phyloP scores from a whole-genome alignment of 2,329 filamentous ascomycete genomes.

The Sclerotinia spermophila region DNA sequence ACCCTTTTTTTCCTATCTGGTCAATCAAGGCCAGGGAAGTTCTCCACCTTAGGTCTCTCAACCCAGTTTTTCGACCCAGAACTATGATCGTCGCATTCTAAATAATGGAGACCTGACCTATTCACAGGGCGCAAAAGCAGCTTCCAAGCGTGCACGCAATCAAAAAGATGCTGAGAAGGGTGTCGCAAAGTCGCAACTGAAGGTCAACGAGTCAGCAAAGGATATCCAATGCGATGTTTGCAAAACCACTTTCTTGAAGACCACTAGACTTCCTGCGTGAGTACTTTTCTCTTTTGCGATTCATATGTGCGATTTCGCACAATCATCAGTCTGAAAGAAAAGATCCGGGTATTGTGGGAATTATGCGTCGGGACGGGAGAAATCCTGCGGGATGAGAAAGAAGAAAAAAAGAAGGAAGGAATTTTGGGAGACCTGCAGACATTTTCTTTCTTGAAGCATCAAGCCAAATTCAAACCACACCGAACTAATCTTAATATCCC shows the following conservation, averaged over 20 bases:
- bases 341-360: neutral
- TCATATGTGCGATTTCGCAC: neutral
- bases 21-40: neutral
- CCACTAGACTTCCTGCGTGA: slow-evolving; percentile 67
- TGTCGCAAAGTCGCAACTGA: slow-evolving; percentile 64
- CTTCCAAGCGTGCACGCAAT: slow-evolving; percentile 71
- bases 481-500: neutral
- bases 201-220: slow-evolving; percentile 68
- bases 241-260: slow-evolving; percentile 77
- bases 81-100: slow-evolving; percentile 4
- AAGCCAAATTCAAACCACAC: neutral
- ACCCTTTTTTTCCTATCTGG: neutral
- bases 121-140: slow-evolving; percentile 59
- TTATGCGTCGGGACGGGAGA: neutral
- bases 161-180: slow-evolving; percentile 53
- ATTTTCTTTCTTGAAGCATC: neutral
- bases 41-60: slow-evolving; percentile 7
- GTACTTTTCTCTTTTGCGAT: slow-evolving; percentile 33
- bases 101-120: slow-evolving; percentile 10
- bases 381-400: neutral
- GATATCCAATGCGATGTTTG: slow-evolving; percentile 74
- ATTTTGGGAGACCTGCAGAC: neutral
- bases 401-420: neutral
- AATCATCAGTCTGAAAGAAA: neutral
- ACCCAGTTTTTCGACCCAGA: neutral